A percentile compares a stretch with the other conserved stretches of the same genome.
phyloP scores from a whole-genome alignment of 2,329 filamentous ascomycete species.

The Aurifilum marmelostoma region DNA sequence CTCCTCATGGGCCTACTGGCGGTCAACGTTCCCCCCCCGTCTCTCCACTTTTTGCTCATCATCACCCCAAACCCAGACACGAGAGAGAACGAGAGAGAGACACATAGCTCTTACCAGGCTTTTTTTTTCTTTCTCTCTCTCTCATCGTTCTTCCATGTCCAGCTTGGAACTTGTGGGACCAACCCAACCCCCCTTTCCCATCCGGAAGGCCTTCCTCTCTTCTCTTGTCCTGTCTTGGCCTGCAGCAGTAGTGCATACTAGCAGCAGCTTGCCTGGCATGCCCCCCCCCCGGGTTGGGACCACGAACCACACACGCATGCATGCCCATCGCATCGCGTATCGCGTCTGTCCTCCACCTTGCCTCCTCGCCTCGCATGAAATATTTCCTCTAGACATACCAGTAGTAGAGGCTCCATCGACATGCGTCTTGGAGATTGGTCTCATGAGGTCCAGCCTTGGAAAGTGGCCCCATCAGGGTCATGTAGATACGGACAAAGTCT shows the following conservation, averaged over 20 bases:
- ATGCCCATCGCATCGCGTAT: slow-evolving; percentile 18
- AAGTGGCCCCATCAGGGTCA: background rate
- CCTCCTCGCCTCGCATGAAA: background rate
- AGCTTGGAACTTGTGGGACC: background rate
- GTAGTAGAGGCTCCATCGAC: slow-evolving; percentile 25
- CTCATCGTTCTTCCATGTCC: no score
- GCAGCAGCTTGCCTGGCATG: no score
- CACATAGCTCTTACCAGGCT: no score
- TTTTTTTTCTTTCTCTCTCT: no score
- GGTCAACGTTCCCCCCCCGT: slow-evolving; percentile 25
- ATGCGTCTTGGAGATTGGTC: slow-evolving; percentile 22
- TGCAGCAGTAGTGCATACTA: background rate
- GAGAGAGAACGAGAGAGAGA: no score
- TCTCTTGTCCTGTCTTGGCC: background rate
- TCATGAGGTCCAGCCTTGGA: slow-evolving; percentile 20
- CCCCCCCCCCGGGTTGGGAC: background rate
- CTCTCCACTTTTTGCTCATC: no score
- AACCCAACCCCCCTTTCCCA: background rate
- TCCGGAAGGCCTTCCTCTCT: background rate
- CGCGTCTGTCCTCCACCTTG: slow-evolving; percentile 15
- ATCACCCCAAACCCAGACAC: no score
- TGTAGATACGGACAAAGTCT: no score
- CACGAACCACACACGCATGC: background rate
- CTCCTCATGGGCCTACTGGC: slow-evolving; percentile 14
- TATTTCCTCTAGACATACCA: no score